Base-by-base conservation (phyloP, 192 early-diverging fungal species). In the Coemansia aciculifera region DNA sequence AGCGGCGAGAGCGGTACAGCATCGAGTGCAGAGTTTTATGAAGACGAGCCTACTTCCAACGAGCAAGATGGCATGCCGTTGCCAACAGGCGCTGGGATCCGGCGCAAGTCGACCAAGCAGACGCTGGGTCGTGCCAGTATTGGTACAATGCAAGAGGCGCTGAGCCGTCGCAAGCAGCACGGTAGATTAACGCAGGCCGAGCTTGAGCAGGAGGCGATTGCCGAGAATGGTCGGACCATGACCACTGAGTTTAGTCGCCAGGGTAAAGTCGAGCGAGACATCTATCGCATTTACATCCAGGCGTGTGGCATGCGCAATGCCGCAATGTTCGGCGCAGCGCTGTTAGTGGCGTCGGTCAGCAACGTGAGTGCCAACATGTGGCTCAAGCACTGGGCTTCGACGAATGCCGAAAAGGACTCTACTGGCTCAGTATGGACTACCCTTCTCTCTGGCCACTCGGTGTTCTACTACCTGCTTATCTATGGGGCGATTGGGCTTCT, bases 401-500 rank as follows among this genome's bases (percentile, higher is more conserved):
- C 86, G 17, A 89, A 88, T 51, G 77, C 84, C 12, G 40, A 69
- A 3, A 77, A 84, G 15, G 40, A 64, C 10, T 59, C 54, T 11
- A 19, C 73, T 15, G 46, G 19, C 2, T 29, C n/a, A n/a, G 19
- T 39, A 2, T 60, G 59, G 59, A 19, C 36, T 10, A 13, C 32
- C 15, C 12, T 60, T 7, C 7, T 57, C 6, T 34, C 63, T 63
- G 34, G 63, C 71, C 66, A 83, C 89, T 48, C 75, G 81, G 73
- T 87, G 81, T 32, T 90, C 54, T 83, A 72, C 69, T 83, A 93
- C 61, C 81, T 98, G 24, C 72, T 83, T 13, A 88, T 94, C 54
- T 98, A 98, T 73, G 95, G 93, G 3, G 79, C 71, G 1, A 77
- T 97, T 5, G 96, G 95, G 5, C 66, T 94, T 38, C 62, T 88